Base-by-base conservation (phyloP, 2,329 filamentous ascomycete genomes). In the Gremmenia infestans region DNA sequence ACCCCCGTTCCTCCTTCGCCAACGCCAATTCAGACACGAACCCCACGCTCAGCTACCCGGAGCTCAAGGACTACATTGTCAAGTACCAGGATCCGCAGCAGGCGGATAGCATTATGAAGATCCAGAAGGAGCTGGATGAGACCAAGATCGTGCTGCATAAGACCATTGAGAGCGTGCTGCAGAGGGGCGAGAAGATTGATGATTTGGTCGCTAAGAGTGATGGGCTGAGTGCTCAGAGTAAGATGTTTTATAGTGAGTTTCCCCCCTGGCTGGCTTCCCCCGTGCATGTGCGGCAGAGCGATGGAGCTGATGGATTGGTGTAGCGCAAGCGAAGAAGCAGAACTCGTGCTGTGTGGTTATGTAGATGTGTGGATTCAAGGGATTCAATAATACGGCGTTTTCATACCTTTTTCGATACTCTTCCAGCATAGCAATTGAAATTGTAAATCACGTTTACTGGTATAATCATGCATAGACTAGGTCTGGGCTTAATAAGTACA, bases 91-190 rank as follows among this genome's bases (percentile, higher is more conserved):
- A 97, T 72, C 91, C 93, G 12, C 79, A 86, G 68, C 82, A 95
- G 75, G 92, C 91, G 63, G 91, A 96, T 76, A 93, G 87, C 74
- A 95, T 97, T 71, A 83, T 91, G 79, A 92, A 91, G 80, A 97
- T 99, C 67, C 93, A 97, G 74, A 88, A 91, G 76, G 91, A 99
- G 77, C 80, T 99, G 59, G 92, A 97, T 70, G 92, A 97, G 80
- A 97, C 93, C 59, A 97, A 97, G 82, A 92, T 96, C 70, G 87
- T 96, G 57, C 80, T 99, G 67, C 91, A 97, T 77, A 96, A 97
- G 82, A 97, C 94, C 46, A 97, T 96, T 67, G 88, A 96, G 77
- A 89, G 84, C 68, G 86, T 87, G 57, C 73, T 97, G 68, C 87
- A 97, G 78, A 83, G 94, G 60, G 94, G 92, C 43, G 92, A 97